phyloP scores from a whole-genome alignment of 306 rosid genomes.

The Hylodesmum podocarpum region DNA sequence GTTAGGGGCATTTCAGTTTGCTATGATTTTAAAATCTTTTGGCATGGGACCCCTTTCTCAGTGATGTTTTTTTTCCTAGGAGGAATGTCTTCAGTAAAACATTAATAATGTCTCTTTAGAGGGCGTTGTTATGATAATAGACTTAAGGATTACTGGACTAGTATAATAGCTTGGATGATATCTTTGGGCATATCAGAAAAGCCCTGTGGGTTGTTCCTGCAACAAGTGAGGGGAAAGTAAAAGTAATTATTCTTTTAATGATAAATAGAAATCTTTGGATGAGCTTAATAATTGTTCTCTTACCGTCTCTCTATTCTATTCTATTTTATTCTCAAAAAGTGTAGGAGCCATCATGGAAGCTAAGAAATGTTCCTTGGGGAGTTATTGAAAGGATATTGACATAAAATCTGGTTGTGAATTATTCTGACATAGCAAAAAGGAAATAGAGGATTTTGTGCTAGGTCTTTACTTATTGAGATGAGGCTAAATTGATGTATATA shows the following conservation, averaged over 20 bases:
- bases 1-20: not conserved
- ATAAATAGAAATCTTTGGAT: not conserved
- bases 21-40: not conserved
- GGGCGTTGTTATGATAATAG: not conserved
- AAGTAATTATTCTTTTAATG: not conserved
- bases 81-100: not conserved
- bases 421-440: conserved; percentile 3
- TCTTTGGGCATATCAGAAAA: not conserved
- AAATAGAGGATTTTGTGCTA: conserved; percentile 11
- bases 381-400: not conserved
- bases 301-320: not conserved
- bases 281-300: conserved; percentile 20
- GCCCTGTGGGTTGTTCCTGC: not conserved
- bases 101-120: not conserved
- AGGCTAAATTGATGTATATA: conserved; percentile 6
- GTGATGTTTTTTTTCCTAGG: not conserved
- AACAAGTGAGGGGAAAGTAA: not conserved
- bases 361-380: conserved; percentile 18
- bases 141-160: not conserved
- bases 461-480: conserved; percentile 17
- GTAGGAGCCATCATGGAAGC: not conserved
- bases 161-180: conserved; percentile 4
- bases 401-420: not conserved
- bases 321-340: not conserved
- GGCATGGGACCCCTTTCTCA: not conserved